Base-by-base conservation (phyloP, 805 yeast species). In the Metschnikowia corniflorae region DNA sequence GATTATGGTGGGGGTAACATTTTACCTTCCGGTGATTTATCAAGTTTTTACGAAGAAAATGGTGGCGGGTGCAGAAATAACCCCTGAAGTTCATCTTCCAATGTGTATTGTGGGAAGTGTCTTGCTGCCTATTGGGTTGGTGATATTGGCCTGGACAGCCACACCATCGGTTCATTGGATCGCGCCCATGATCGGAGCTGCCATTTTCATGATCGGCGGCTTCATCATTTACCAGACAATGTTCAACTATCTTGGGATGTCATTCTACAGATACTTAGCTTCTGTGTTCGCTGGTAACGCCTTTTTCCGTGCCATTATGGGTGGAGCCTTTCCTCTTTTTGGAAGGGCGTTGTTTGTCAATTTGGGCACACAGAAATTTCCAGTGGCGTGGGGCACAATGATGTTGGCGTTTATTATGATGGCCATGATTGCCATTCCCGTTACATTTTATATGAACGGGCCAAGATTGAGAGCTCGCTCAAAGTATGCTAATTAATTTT, bases 291-390 rank as follows among this genome's bases (percentile, higher is more conserved):
- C 46, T 2, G 46, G 46, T 2, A 42, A 41, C 22, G 44, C 40
- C 8, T 44, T 44, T 35, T 42, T 39, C 33, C 31, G 49, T 28
- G 33, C 37, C 16, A 21, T 36, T 7, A 39, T 44, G 43, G 49
- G 46, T 5, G 49, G 46, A 4, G 46, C 49, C 4, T 44, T 44
- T 40, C 49, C 49, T 4, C 40, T 44, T n/a, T 42, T 44, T 16
- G 46, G 42, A 9, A 32, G 31, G 16, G 37, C 43, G 17, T 31
- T 44, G 42, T 44, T 38, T 18, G 23, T n/a, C 13, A 41, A 41
- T 26, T 29, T 38, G 31, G 22, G 31, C 26, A 29, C 33, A 2
- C 16, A 33, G 7, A 40, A 31, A 29, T 42, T 29, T 14, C 38
- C 41, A 13, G 42, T 42, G 6, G 46, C 42, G 3, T 41, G 49